phyloP scores from a whole-genome alignment of 768 basidiomycete genomes.

The Ephemerocybe angulata region DNA sequence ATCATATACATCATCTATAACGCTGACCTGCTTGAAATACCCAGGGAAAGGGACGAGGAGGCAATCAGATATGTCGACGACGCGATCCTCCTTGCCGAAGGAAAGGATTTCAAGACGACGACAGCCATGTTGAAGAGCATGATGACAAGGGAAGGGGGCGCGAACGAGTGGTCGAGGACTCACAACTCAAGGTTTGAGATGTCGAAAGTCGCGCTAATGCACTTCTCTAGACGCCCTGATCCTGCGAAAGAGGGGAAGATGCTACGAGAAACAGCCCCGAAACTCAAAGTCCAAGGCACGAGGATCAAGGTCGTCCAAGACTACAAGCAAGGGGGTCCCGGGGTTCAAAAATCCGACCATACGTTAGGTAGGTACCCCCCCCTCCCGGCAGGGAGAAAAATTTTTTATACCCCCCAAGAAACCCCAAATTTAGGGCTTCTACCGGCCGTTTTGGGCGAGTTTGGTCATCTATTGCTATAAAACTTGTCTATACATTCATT shows the following conservation, averaged over 20 bases:
- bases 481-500: too few species aligned
- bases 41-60: constrained; percentile 5
- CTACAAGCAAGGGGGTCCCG: too few species aligned
- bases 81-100: constrained; percentile 20
- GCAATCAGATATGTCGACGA: constrained; percentile 29
- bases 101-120: constrained; percentile 15
- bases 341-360: too few species aligned
- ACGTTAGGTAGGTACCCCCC: too few species aligned
- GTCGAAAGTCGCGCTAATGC: constrained; percentile 26
- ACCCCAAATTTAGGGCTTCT: too few species aligned
- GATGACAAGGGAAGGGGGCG: constrained; percentile 21
- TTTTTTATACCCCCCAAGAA: too few species aligned
- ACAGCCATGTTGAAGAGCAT: constrained; percentile 19
- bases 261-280: background rate
- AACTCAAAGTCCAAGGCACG: constrained; percentile 6
- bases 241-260: background rate
- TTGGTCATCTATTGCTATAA: too few species aligned
- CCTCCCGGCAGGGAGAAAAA: too few species aligned
- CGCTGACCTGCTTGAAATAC: constrained; percentile 14
- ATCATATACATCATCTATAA: constrained; percentile 26
- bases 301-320: constrained; percentile 10
- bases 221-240: constrained; percentile 21
- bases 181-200: constrained; percentile 31
- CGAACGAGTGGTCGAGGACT: constrained; percentile 22
- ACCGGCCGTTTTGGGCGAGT: too few species aligned